These are phyloP conservation scores for Neurospora sp. DNA, from an alignment of 495 filamentous ascomycete genomes.

Conservation along the genomic window DNA sequence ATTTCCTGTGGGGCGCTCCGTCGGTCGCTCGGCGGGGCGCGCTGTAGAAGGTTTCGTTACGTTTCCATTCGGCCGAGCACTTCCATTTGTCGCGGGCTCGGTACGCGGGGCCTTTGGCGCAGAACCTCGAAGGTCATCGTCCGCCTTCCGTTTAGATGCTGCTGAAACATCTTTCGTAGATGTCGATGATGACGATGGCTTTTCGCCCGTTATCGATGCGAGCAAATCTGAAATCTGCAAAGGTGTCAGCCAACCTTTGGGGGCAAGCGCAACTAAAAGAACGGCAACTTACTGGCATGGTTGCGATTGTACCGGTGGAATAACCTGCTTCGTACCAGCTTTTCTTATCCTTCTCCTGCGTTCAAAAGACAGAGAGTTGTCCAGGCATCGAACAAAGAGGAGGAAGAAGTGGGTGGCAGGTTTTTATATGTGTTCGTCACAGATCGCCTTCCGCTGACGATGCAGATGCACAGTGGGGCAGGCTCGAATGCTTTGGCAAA, in stretches of 20 bases:
- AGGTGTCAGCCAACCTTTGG: slow-evolving; percentile 5
- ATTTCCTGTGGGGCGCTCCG: slow-evolving; percentile 1
- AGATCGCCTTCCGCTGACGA: not conserved
- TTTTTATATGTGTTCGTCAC: not conserved
- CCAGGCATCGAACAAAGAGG: slow-evolving; percentile 18
- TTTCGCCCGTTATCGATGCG: slow-evolving; percentile 43
- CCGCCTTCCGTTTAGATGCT: slow-evolving; percentile 41
- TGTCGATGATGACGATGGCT: slow-evolving; percentile 25
- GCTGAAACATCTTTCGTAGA: slow-evolving; percentile 13
- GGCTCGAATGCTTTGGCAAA: not conserved
- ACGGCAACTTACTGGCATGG: slow-evolving; percentile 19
- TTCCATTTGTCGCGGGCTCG: slow-evolving; percentile 8
- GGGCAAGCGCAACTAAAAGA: not conserved
- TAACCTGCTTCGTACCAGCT: not conserved
- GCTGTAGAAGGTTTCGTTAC: slow-evolving; percentile 6
- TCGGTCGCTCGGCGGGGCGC: not conserved
- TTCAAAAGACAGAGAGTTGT: slow-evolving; percentile 18
- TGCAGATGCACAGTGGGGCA: not conserved
- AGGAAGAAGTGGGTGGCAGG: not conserved
- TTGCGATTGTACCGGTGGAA: slow-evolving; percentile 1
- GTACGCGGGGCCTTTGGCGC: slow-evolving; percentile 21
- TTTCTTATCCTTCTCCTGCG: slow-evolving; percentile 15
- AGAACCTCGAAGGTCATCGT: slow-evolving; percentile 29
- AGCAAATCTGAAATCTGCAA: slow-evolving; percentile 43
- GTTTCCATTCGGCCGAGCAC: slow-evolving; percentile 8